These are phyloP conservation scores for Coemansia sp. DNA, from an alignment of 192 early-diverging fungal species.

Conservation along the genomic window DNA sequence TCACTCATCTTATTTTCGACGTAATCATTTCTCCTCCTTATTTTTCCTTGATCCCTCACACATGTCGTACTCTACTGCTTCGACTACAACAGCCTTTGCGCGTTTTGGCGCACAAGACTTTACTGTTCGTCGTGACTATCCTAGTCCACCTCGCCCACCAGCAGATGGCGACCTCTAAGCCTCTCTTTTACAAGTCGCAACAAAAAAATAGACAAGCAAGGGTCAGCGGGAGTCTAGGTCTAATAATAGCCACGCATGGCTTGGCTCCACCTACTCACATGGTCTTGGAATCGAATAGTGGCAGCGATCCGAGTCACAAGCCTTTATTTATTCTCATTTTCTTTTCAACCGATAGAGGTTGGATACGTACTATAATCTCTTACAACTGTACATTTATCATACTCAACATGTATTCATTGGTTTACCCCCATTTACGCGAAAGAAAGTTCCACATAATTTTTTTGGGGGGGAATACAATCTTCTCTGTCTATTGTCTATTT, in stretches of 20 bases:
- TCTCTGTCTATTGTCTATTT: neutral
- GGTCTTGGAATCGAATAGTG: neutral
- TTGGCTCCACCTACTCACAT: conserved; percentile 1
- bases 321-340: neutral
- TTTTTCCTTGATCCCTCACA: neutral
- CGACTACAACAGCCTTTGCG: neutral
- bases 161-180: conserved; percentile 19
- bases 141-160: conserved; percentile 35
- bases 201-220: neutral
- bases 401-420: neutral
- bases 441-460: neutral
- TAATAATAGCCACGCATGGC: conserved; percentile 6
- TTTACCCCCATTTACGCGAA: neutral
- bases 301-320: neutral
- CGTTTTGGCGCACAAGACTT: neutral
- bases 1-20: neutral
- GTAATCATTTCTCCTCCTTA: neutral
- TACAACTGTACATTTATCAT: conserved; percentile 1
- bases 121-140: conserved; percentile 34
- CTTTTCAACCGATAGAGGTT: neutral
- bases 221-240: neutral
- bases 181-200: conserved; percentile 5
- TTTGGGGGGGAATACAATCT: neutral
- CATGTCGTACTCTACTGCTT: conserved; percentile 2
- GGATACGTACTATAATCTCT: conserved; percentile 1